A percentile compares a stretch with the other conserved stretches of the same genome.
These are phyloP conservation scores for Uronychia binucleata DNA, from an alignment of 73 alveolate genomes.

Conservation along the genomic window DNA sequence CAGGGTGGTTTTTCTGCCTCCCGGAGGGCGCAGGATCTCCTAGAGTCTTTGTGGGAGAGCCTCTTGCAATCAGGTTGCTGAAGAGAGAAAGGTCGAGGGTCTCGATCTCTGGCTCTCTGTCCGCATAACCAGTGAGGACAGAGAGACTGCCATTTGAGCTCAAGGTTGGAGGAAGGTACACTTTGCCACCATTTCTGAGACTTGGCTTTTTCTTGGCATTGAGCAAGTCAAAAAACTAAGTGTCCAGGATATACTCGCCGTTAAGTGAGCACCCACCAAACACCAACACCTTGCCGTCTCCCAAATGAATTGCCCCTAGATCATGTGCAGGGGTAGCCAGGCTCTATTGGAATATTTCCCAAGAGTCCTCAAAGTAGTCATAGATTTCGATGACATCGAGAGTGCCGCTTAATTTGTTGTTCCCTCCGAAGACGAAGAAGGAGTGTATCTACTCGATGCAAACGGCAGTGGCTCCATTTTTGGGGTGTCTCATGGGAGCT, in stretches of 20 bases:
- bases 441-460: slow-evolving; percentile 10
- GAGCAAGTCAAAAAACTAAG: slow-evolving; percentile 26
- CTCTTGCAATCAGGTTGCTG: background rate
- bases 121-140: background rate
- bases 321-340: slow-evolving; percentile 30
- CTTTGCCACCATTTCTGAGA: slow-evolving; percentile 25
- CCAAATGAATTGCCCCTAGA: slow-evolving; percentile 24
- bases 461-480: slow-evolving; percentile 42
- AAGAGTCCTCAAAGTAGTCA: slow-evolving; percentile 30
- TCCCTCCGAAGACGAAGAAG: slow-evolving; percentile 51
- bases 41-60: background rate
- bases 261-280: slow-evolving; percentile 34
- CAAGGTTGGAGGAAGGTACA: slow-evolving; percentile 33
- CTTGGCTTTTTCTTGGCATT: slow-evolving; percentile 10
- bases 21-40: too few species aligned
- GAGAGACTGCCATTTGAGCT: background rate
- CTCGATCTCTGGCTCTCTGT: background rate
- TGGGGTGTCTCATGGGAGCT: slow-evolving; percentile 21
- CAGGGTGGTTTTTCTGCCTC: too few species aligned
- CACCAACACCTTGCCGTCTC: slow-evolving; percentile 43
- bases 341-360: slow-evolving; percentile 8
- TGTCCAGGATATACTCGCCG: slow-evolving; percentile 11
- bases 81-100: background rate
- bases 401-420: slow-evolving; percentile 25
- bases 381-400: slow-evolving; percentile 43